Evolutionary conservation across 352 stramenopile genomes (phyloP).

Genomic region (Globisporangium splendens): DNA sequence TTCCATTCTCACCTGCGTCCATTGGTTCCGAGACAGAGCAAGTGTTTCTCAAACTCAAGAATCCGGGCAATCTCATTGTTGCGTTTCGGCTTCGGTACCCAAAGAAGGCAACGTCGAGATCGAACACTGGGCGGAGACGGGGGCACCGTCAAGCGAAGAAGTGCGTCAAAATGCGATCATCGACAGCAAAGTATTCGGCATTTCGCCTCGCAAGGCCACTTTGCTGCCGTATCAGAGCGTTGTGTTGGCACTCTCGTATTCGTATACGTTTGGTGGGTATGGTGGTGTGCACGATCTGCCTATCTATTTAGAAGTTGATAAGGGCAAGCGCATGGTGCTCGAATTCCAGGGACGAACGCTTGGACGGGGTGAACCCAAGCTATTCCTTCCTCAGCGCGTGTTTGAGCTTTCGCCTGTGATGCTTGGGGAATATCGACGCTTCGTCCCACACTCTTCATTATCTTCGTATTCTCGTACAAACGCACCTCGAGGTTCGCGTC

Average conservation of each 20-base stretch:
- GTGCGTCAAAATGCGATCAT: constrained; percentile 76
- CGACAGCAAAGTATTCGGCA: constrained; percentile 69
- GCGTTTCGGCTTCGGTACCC: constrained; percentile 85
- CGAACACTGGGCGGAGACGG: constrained; percentile 90
- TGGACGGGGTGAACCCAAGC: constrained; percentile 43
- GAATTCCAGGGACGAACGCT: constrained; percentile 85
- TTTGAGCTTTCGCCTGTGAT: constrained; percentile 70
- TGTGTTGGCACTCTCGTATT: constrained; percentile 61
- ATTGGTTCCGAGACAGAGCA: constrained; percentile 46
- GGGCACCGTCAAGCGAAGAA: constrained; percentile 78
- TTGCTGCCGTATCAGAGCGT: constrained; percentile 61
- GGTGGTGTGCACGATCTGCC: constrained; percentile 82
- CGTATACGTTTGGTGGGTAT: constrained; percentile 70
- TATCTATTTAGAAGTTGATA: constrained; percentile 82
- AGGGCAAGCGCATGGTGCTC: constrained; percentile 88
- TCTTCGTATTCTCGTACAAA: not conserved
- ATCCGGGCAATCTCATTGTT: constrained; percentile 82
- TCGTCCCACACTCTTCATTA: not conserved
- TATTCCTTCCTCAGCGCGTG: constrained; percentile 58
- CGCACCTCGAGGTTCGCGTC: constrained; percentile 5
- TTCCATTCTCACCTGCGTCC: constrained; percentile 79
- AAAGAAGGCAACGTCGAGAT: constrained; percentile 90
- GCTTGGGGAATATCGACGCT: constrained; percentile 55
- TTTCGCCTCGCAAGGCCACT: constrained; percentile 50
- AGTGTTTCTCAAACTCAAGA: constrained; percentile 81